Evolutionary conservation across 2,329 filamentous ascomycete species (phyloP).

Genomic region (Fusarium pininemorale): DNA sequence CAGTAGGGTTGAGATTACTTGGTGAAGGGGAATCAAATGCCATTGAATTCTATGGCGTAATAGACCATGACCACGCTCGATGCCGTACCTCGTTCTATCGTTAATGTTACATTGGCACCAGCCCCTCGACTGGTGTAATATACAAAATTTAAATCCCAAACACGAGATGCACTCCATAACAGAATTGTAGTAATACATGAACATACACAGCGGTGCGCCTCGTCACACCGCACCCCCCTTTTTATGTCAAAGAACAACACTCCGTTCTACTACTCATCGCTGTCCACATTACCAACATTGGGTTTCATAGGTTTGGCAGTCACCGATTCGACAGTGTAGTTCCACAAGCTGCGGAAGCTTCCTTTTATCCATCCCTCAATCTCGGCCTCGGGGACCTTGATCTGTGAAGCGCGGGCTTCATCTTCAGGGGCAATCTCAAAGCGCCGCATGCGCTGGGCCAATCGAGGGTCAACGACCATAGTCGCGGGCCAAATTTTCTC

Average conservation of each 20-base stretch:
- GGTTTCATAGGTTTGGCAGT: constrained; percentile 52
- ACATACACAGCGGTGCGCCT: constrained; percentile 11
- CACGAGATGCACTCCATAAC: constrained; percentile 9
- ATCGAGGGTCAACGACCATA: constrained; percentile 78
- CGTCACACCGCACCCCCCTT: neutral
- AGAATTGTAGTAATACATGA: constrained; percentile 34
- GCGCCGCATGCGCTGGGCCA: constrained; percentile 80
- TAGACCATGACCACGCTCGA: constrained; percentile 13
- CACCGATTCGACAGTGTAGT: constrained; percentile 58
- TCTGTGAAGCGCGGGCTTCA: constrained; percentile 70
- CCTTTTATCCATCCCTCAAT: constrained; percentile 76
- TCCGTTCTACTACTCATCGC: constrained; percentile 43
- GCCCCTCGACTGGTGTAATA: constrained; percentile 30
- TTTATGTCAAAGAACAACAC: neutral
- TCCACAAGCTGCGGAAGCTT: constrained; percentile 61
- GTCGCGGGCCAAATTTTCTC: constrained; percentile 81
- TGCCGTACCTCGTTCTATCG: constrained; percentile 31
- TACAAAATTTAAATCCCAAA: constrained; percentile 30
- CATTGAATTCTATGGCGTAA: constrained; percentile 27
- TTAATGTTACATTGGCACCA: constrained; percentile 17
- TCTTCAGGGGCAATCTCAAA: constrained; percentile 77
- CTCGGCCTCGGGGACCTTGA: constrained; percentile 73
- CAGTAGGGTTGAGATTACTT: neutral
- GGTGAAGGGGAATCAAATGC: constrained; percentile 33
- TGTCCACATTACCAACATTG: constrained; percentile 53